Conservation (phyloP, 1,284 basidiomycete genomes). For the Microbotryum scabiosae region DNA sequence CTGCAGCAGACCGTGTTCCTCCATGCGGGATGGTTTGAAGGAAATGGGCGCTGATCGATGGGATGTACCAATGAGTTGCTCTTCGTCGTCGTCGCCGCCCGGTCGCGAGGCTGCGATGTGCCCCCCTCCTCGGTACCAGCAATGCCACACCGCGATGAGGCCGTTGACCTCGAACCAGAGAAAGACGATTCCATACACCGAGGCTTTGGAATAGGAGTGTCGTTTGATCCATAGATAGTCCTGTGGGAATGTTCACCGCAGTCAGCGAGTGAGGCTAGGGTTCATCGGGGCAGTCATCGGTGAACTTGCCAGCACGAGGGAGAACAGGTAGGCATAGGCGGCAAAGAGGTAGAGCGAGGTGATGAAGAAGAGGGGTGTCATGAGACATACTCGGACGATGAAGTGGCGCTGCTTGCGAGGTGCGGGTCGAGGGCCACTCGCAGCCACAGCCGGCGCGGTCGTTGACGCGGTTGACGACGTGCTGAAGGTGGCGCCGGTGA, state of each 20-base stretch:
- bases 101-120: neutral
- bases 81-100: conserved; percentile 8
- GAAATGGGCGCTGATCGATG: too few relatives aligned
- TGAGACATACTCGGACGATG: too few relatives aligned
- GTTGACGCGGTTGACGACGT: too few relatives aligned
- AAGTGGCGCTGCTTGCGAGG: too few relatives aligned
- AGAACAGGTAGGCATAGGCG: conserved; percentile 3
- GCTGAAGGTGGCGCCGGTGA: too few relatives aligned
- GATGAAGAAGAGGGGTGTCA: conserved; percentile 15
- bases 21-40: neutral
- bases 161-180: conserved; percentile 5
- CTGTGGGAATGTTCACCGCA: neutral
- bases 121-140: conserved; percentile 3
- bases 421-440: too few relatives aligned
- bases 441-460: too few relatives aligned
- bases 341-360: conserved; percentile 10
- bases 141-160: conserved; percentile 6
- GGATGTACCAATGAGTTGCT: neutral
- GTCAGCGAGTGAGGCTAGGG: too few relatives aligned
- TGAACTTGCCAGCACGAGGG: conserved; percentile 8
- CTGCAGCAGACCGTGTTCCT: neutral
- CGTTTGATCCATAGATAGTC: conserved; percentile 1
- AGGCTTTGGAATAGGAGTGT: neutral
- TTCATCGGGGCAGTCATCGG: neutral
- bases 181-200: neutral